These are phyloP conservation scores for Aspergillus oerlinghausenensis DNA, from an alignment of 2,329 filamentous ascomycete genomes.

Conservation along the genomic window DNA sequence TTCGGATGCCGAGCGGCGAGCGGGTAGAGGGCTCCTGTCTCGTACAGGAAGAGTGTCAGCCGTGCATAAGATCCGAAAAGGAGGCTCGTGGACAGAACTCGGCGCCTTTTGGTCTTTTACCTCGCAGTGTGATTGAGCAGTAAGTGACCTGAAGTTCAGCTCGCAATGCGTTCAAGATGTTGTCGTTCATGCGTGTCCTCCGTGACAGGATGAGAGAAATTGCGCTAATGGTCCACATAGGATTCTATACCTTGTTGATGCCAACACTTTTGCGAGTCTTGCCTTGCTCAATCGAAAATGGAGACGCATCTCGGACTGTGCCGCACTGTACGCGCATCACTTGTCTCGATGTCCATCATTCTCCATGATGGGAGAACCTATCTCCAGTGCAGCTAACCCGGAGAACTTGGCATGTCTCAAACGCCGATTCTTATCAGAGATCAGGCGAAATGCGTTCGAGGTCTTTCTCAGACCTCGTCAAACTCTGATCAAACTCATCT, in stretches of 20 bases:
- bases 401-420: constrained; percentile 57
- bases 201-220: background rate
- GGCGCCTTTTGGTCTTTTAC: constrained; percentile 21
- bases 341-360: constrained; percentile 42
- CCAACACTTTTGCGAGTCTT: constrained; percentile 45
- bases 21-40: constrained; percentile 9
- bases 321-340: constrained; percentile 45
- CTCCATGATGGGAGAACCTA: constrained; percentile 33
- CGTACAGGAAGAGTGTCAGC: constrained; percentile 6
- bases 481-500: constrained; percentile 74
- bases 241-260: constrained; percentile 44
- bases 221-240: constrained; percentile 28
- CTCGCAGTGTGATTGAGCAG: constrained; percentile 26
- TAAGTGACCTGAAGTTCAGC: constrained; percentile 14
- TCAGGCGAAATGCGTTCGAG: constrained; percentile 73
- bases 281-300: constrained; percentile 43
- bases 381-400: constrained; percentile 33
- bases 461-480: constrained; percentile 66
- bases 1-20: constrained; percentile 14
- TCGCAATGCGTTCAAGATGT: constrained; percentile 3
- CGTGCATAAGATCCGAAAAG: constrained; percentile 1
- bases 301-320: constrained; percentile 39
- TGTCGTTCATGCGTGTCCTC: background rate
- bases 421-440: constrained; percentile 62
- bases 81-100: constrained; percentile 6